Conservation (phyloP, 208 protist genomes). For the Perkinsela sp. region DNA sequence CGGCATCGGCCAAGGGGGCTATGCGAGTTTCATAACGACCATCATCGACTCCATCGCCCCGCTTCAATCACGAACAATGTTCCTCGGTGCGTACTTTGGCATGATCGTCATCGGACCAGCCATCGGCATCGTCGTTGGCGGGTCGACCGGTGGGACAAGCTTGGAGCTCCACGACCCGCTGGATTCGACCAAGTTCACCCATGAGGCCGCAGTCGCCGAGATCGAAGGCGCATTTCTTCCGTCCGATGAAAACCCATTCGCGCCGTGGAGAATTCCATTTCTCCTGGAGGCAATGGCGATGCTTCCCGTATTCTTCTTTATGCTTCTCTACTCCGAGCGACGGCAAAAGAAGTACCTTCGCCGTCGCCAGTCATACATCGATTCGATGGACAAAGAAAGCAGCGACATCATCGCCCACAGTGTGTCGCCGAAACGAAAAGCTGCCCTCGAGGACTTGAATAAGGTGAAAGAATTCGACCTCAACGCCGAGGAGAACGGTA, state of each 20-base stretch:
- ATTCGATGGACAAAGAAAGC: background rate
- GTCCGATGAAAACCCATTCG: conserved; percentile 2
- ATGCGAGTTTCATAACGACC: conserved; percentile 34
- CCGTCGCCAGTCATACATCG: background rate
- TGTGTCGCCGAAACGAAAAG: background rate
- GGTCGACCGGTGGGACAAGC: conserved; percentile 11
- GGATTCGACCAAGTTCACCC: background rate
- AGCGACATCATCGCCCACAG: background rate
- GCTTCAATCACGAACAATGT: conserved; percentile 15
- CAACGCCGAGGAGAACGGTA: background rate
- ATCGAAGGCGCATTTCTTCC: background rate
- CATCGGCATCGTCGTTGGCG: conserved; percentile 25
- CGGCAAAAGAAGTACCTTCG: background rate
- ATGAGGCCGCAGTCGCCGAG: background rate
- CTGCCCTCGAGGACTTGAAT: background rate
- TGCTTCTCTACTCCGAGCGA: conserved; percentile 5
- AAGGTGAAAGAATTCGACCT: too few species aligned
- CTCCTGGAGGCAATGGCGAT: conserved; percentile 14
- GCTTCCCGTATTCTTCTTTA: conserved; percentile 10
- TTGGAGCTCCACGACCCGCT: background rate
- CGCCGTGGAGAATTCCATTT: conserved; percentile 20
- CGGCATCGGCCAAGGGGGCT: conserved; percentile 43
- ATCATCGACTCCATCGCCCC: conserved; percentile 48
- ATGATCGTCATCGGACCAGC: conserved; percentile 49
- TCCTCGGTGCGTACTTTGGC: conserved; percentile 44